Conservation (phyloP, 805 yeast species). For the Kodamaea laetipori region DNA sequence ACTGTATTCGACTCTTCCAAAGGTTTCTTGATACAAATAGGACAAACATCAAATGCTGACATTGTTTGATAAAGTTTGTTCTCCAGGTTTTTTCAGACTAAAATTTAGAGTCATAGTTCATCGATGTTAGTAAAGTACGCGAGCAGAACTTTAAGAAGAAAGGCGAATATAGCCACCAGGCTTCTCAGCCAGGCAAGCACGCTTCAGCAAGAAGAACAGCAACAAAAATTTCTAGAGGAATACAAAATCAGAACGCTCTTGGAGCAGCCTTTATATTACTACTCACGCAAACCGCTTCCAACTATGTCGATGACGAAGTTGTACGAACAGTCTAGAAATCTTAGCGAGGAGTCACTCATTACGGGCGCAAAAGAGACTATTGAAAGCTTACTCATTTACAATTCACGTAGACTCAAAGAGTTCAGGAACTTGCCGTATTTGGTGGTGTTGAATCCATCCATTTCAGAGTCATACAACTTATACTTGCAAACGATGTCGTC, state of each 20-base stretch:
- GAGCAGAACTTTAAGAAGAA: neutral
- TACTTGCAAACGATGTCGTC: conserved; percentile 67
- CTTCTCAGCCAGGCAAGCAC: neutral
- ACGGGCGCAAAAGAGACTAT: conserved; percentile 58
- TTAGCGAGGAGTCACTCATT: conserved; percentile 39
- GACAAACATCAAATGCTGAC: conserved; percentile 8
- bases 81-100: neutral
- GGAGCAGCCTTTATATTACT: conserved; percentile 59
- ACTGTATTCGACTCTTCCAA: conserved; percentile 8
- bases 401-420: conserved; percentile 70
- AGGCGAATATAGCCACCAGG: neutral
- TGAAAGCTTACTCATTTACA: conserved; percentile 55
- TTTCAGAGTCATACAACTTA: conserved; percentile 71
- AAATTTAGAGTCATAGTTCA: too few relatives aligned
- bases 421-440: conserved; percentile 80
- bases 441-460: conserved; percentile 82
- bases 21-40: conserved; percentile 7
- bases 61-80: conserved; percentile 1
- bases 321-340: conserved; percentile 41
- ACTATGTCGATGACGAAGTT: conserved; percentile 54
- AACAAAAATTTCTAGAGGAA: conserved; percentile 49
- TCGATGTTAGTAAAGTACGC: neutral
- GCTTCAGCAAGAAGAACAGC: conserved; percentile 15
- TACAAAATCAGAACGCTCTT: conserved; percentile 59
- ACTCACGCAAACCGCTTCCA: conserved; percentile 54